Evolutionary conservation across 805 yeast species (phyloP).

Genomic region (Spencermartinsiella europaea): DNA sequence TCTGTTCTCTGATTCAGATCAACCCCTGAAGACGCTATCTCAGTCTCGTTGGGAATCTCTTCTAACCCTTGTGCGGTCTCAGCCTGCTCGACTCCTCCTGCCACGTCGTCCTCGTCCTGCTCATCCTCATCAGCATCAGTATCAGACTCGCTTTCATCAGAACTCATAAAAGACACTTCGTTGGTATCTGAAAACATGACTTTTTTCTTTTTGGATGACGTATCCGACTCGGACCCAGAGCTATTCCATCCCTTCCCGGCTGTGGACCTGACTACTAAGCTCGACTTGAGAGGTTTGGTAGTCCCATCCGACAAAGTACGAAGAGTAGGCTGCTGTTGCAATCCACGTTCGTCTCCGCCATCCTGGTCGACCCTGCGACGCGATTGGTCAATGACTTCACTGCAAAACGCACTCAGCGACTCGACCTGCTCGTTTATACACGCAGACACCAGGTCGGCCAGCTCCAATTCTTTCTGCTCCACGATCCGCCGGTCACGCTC

Average conservation of each 20-base stretch:
- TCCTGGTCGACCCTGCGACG: neutral
- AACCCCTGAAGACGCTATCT: too few relatives aligned
- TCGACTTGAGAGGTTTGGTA: slow-evolving; percentile 14
- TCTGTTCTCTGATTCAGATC: too few relatives aligned
- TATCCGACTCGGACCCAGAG: slow-evolving; percentile 9
- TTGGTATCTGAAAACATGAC: slow-evolving; percentile 22
- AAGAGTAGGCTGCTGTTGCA: neutral
- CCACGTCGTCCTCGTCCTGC: too few relatives aligned
- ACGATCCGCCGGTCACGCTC: neutral
- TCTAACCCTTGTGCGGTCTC: too few relatives aligned
- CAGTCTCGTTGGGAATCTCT: too few relatives aligned
- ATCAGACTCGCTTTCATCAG: slow-evolving; percentile 12
- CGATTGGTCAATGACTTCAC: neutral
- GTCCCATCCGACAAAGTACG: neutral
- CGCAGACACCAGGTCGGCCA: neutral
- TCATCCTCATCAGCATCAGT: slow-evolving; percentile 12
- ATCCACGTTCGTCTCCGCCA: neutral
- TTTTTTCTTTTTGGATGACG: slow-evolving; percentile 5
- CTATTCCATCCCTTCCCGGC: neutral
- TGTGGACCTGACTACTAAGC: slow-evolving; percentile 9
- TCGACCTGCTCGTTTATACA: neutral
- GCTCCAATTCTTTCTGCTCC: neutral
- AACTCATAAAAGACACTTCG: slow-evolving; percentile 9
- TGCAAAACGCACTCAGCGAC: neutral
- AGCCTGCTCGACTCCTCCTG: too few relatives aligned